phyloP scores from a whole-genome alignment of 192 early-diverging fungal species.

The Phlyctochytrium arcticum region DNA sequence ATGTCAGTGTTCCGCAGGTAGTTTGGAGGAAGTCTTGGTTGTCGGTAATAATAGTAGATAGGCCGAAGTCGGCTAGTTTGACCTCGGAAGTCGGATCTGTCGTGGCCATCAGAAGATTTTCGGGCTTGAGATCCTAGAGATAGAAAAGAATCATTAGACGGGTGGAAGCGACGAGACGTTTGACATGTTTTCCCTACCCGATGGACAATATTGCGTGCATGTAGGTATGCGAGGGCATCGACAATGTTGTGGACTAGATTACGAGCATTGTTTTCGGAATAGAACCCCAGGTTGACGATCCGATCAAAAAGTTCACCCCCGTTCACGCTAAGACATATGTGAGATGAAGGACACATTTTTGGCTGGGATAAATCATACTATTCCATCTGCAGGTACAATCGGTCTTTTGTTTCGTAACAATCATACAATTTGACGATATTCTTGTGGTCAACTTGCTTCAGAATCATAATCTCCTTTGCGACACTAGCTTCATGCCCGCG shows the following conservation, averaged over 20 bases:
- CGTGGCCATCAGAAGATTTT: constrained; percentile 42
- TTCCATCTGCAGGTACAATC: constrained; percentile 34
- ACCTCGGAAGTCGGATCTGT: constrained; percentile 43
- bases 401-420: constrained; percentile 26
- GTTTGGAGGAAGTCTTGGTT: constrained; percentile 55
- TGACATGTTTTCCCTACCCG: neutral
- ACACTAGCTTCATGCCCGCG: constrained; percentile 51
- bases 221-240: constrained; percentile 40
- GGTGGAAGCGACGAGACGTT: neutral
- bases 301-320: constrained; percentile 47
- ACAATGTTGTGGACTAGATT: constrained; percentile 31
- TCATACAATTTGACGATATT: constrained; percentile 32
- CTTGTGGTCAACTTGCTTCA: constrained; percentile 57
- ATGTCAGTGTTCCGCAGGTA: constrained; percentile 43
- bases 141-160: neutral
- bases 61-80: constrained; percentile 61
- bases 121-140: constrained; percentile 39
- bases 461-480: constrained; percentile 62
- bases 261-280: constrained; percentile 40
- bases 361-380: constrained; percentile 8
- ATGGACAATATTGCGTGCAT: constrained; percentile 27
- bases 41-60: constrained; percentile 55
- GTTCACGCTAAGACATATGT: constrained; percentile 13
- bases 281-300: constrained; percentile 35
- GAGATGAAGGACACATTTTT: neutral